Percentiles rank a stretch among this genome's conserved stretches.
Conservation (phyloP, 2,329 filamentous ascomycete species). For the Sarocladium kiliense region DNA sequence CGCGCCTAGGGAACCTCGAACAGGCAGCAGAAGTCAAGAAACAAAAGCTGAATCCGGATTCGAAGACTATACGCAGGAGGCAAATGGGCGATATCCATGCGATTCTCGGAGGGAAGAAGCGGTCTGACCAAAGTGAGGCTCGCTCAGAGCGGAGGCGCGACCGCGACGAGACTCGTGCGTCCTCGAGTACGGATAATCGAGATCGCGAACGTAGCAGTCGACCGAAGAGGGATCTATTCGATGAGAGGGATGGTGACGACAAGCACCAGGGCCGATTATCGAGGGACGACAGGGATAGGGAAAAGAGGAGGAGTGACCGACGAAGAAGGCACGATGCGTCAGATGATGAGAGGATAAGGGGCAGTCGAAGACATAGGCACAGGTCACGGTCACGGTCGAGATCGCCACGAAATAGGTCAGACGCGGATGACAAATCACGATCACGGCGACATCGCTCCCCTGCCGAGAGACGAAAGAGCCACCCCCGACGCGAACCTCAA, state of each 20-base stretch:
- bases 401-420: slow-evolving; percentile 19
- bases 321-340: neutral
- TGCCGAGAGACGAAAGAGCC: slow-evolving; percentile 7
- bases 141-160: slow-evolving; percentile 19
- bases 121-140: slow-evolving; percentile 16
- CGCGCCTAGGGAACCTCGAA: slow-evolving; percentile 61
- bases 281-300: slow-evolving; percentile 14
- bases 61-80: slow-evolving; percentile 47
- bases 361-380: neutral
- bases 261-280: slow-evolving; percentile 20
- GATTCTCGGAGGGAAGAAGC: slow-evolving; percentile 43
- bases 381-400: slow-evolving; percentile 13
- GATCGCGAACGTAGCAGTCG: neutral
- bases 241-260: slow-evolving; percentile 14
- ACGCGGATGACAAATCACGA: neutral
- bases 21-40: slow-evolving; percentile 39
- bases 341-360: neutral
- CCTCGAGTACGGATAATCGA: neutral
- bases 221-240: slow-evolving; percentile 16
- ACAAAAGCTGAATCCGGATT: slow-evolving; percentile 38
- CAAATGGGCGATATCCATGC: slow-evolving; percentile 58
- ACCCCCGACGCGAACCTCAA: neutral
- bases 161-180: slow-evolving; percentile 9
- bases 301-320: slow-evolving; percentile 15
- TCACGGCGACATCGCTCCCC: slow-evolving; percentile 19